A percentile compares a stretch with the other conserved stretches of the same genome.
Evolutionary conservation across 208 protist species (phyloP).

Genomic region (Leishmania major): DNA sequence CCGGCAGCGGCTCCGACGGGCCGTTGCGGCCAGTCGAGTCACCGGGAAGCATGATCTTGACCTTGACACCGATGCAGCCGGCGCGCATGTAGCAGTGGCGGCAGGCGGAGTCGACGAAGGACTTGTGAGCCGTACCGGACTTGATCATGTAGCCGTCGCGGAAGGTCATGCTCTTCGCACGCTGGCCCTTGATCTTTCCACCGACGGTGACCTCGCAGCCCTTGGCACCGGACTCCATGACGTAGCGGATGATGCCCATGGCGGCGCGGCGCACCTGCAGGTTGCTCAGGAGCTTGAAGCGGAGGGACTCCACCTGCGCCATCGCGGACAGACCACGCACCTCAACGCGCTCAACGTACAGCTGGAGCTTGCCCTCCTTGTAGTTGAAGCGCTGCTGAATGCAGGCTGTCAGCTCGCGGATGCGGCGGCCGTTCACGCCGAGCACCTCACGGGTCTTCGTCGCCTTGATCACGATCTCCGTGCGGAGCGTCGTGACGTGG

Average conservation of each 20-base stretch:
- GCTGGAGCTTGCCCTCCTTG: conserved; percentile 93
- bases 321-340: conserved; percentile 98
- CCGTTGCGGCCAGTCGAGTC: conserved; percentile 82
- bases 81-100: conserved; percentile 98
- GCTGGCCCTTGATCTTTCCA: conserved; percentile 99
- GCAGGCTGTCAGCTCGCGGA: conserved; percentile 97
- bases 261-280: conserved; percentile 98
- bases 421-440: conserved; percentile 97
- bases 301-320: conserved; percentile 98
- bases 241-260: conserved; percentile 98
- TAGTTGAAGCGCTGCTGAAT: conserved; percentile 99
- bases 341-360: conserved; percentile 97
- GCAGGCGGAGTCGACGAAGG: conserved; percentile 96
- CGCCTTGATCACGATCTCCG: conserved; percentile 99
- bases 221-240: conserved; percentile 99
- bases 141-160: conserved; percentile 99
- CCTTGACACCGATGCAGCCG: conserved; percentile 98
- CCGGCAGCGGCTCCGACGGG: conserved; percentile 65
- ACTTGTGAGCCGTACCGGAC: conserved; percentile 93
- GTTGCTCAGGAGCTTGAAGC: conserved; percentile 98
- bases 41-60: conserved; percentile 99
- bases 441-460: conserved; percentile 97
- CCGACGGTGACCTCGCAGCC: conserved; percentile 99
- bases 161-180: conserved; percentile 99
- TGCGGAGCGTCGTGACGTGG: conserved; percentile 94